phyloP scores from a whole-genome alignment of 306 rosid genomes.

The Pachyrhizus erosus region DNA sequence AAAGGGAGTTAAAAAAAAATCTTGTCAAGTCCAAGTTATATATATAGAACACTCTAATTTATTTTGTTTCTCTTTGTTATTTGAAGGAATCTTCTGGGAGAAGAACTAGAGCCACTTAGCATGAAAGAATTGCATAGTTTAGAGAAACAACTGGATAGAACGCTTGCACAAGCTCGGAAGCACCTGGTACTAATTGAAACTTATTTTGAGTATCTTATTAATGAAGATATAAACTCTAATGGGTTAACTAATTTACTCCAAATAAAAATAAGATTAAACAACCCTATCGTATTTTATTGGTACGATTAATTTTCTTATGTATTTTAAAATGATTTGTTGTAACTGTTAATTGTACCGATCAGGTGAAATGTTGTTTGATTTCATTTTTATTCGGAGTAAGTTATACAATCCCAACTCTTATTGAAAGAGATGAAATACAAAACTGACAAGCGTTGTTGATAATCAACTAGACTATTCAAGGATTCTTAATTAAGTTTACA shows the following conservation, averaged over 20 bases:
- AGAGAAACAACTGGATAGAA: constrained; percentile 76
- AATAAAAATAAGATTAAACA: no score
- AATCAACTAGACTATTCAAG: neutral
- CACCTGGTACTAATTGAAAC: constrained; percentile 53
- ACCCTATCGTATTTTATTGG: no score
- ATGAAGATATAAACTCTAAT: neutral
- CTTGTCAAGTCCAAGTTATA: neutral
- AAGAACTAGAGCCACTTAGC: constrained; percentile 68
- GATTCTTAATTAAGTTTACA: neutral
- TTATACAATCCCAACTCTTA: no score
- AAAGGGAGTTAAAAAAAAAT: neutral
- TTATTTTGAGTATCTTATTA: neutral
- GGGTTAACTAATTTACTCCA: no score
- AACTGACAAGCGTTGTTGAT: neutral
- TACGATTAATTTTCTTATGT: no score
- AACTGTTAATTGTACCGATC: no score
- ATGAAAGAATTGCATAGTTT: constrained; percentile 67
- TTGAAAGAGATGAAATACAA: neutral
- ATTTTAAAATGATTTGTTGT: no score
- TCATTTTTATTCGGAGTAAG: no score
- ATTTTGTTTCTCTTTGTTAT: neutral
- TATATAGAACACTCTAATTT: neutral
- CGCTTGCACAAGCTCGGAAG: constrained; percentile 66
- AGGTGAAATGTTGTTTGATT: no score
- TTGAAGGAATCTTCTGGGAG: constrained; percentile 71